Evolutionary conservation across 2,329 filamentous ascomycete species (phyloP).

Genomic region (Colletotrichum melonis): DNA sequence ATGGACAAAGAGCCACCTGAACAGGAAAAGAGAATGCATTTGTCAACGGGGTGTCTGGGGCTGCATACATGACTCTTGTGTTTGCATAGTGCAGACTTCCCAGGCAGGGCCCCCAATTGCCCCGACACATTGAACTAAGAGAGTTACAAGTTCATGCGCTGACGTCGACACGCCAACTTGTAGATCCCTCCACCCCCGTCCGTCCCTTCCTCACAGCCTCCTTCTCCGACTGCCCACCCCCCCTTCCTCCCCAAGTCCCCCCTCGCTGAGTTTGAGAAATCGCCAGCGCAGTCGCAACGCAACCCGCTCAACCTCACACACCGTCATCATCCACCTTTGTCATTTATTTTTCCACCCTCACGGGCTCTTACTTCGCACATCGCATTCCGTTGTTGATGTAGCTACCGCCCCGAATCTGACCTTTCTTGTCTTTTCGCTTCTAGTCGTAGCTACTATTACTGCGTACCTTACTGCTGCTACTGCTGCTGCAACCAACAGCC

Average conservation of each 20-base stretch:
- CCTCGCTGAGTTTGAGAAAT: background rate
- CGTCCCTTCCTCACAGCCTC: conserved; percentile 30
- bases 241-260: background rate
- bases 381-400: background rate
- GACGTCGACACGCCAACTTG: conserved; percentile 58
- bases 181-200: conserved; percentile 44
- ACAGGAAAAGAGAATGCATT: background rate
- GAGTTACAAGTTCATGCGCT: conserved; percentile 54
- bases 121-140: conserved; percentile 32
- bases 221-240: conserved; percentile 5
- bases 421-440: conserved; percentile 9
- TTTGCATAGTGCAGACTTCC: conserved; percentile 27
- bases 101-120: conserved; percentile 33
- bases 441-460: background rate
- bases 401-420: background rate
- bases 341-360: background rate
- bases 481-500: conserved; percentile 27
- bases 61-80: conserved; percentile 34
- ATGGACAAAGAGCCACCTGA: background rate
- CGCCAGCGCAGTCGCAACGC: background rate
- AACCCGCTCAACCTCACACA: background rate
- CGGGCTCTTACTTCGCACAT: background rate
- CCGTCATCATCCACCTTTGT: conserved; percentile 2
- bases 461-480: too few relatives aligned
- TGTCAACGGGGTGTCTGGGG: conserved; percentile 2